Percentiles rank a stretch among this genome's conserved stretches.
Evolutionary conservation across 352 stramenopile genomes (phyloP).

Genomic region (Globisporangium camurandrum): DNA sequence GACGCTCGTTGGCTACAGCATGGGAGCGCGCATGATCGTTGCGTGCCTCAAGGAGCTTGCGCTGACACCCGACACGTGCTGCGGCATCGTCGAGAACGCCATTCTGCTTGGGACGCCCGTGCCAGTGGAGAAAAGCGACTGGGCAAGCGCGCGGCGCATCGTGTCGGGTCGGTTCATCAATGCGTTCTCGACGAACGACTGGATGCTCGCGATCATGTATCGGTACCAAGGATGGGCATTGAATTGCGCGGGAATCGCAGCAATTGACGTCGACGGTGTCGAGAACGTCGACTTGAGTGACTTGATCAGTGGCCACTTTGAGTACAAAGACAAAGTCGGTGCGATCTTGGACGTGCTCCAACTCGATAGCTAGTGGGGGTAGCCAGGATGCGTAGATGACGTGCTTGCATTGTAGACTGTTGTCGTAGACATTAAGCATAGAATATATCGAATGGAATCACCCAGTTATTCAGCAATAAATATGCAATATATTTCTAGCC

Average conservation of each 20-base stretch:
- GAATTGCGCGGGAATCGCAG: conserved; percentile 62
- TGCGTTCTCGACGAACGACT: conserved; percentile 86
- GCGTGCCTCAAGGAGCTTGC: conserved; percentile 85
- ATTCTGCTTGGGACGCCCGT: conserved; percentile 82
- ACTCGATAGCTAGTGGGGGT: conserved; percentile 33
- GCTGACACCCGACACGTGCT: conserved; percentile 42
- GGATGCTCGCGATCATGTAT: conserved; percentile 89
- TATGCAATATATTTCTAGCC: no score
- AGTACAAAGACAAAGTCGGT: conserved; percentile 87
- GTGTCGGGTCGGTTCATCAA: conserved; percentile 87
- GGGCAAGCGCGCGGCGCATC: conserved; percentile 51
- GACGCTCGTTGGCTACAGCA: conserved; percentile 86
- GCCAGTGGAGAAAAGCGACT: conserved; percentile 51
- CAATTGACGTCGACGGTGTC: conserved; percentile 56
- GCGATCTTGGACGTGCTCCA: conserved; percentile 67
- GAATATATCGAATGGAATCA: no score
- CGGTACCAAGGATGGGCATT: conserved; percentile 78
- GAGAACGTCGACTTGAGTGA: conserved; percentile 80
- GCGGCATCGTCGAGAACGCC: conserved; percentile 83
- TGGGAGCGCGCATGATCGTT: conserved; percentile 87
- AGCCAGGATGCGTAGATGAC: no score
- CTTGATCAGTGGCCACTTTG: conserved; percentile 73
- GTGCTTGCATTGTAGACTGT: no score
- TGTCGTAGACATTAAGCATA: no score
- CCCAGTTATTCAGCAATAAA: no score